Evolutionary conservation across 108 stramenopile species (phyloP).

Genomic region (Cyclotella baltica): DNA sequence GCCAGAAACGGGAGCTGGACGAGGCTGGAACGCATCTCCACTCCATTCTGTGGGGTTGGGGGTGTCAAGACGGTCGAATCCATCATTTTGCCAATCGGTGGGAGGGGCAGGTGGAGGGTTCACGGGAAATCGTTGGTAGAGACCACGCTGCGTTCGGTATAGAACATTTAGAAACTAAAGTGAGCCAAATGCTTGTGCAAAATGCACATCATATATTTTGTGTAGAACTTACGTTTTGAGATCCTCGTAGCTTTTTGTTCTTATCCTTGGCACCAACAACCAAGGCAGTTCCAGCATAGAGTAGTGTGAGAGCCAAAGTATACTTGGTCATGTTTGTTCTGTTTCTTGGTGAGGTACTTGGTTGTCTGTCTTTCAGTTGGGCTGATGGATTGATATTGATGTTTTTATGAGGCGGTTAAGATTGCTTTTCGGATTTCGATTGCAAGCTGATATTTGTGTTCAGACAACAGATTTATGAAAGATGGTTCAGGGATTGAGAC

Average conservation of each 20-base stretch:
- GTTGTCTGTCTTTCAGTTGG: not conserved
- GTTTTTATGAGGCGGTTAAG: too few relatives aligned
- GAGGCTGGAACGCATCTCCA: not conserved
- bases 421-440: too few relatives aligned
- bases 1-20: not conserved
- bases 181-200: not conserved
- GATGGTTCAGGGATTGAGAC: too few relatives aligned
- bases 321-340: constrained; percentile 2
- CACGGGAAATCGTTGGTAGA: not conserved
- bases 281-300: not conserved
- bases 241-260: not conserved
- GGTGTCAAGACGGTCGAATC: not conserved
- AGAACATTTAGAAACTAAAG: not conserved
- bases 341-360: not conserved
- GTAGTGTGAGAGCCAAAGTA: not conserved
- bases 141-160: not conserved
- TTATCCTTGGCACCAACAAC: constrained; percentile 1
- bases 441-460: too few relatives aligned
- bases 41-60: not conserved
- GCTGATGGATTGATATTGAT: not conserved
- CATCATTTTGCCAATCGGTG: not conserved
- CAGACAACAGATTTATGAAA: too few relatives aligned
- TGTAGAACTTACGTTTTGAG: not conserved
- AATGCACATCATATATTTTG: not conserved
- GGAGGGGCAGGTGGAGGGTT: not conserved